Percentiles rank a stretch among this genome's conserved stretches.
Evolutionary conservation across 2,329 filamentous ascomycete genomes (phyloP).

Genomic region (Aspergillus sp.): DNA sequence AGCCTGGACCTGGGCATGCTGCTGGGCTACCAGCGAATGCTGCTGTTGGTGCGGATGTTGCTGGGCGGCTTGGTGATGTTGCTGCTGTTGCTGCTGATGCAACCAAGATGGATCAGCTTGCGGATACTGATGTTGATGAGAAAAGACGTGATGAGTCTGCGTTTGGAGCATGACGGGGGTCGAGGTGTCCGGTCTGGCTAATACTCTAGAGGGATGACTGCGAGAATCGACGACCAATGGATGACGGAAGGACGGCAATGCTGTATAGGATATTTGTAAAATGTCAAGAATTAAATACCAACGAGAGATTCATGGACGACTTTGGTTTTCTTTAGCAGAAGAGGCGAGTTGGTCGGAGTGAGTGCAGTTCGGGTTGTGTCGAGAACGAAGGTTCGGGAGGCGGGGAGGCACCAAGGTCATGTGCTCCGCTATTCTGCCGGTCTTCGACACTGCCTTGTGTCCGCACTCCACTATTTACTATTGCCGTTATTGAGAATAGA

Average conservation of each 20-base stretch:
- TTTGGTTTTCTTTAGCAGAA: neutral
- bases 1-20: slow-evolving; percentile 51
- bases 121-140: slow-evolving; percentile 51
- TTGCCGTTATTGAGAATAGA: too few species aligned
- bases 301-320: slow-evolving; percentile 25
- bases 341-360: slow-evolving; percentile 19
- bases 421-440: neutral
- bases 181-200: slow-evolving; percentile 16
- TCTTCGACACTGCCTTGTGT: neutral
- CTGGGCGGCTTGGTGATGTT: slow-evolving; percentile 29
- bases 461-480: neutral
- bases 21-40: slow-evolving; percentile 41
- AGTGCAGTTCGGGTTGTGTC: slow-evolving; percentile 16
- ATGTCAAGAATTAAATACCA: slow-evolving; percentile 21
- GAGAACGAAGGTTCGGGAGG: slow-evolving; percentile 6
- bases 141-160: slow-evolving; percentile 56
- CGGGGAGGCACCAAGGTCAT: neutral
- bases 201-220: slow-evolving; percentile 15
- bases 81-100: slow-evolving; percentile 36
- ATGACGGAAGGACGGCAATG: slow-evolving; percentile 1
- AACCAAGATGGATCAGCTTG: slow-evolving; percentile 41
- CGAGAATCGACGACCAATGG: slow-evolving; percentile 15
- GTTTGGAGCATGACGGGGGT: slow-evolving; percentile 39
- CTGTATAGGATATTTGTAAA: neutral
- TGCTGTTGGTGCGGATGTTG: slow-evolving; percentile 36